Evolutionary conservation across 805 yeast genomes (phyloP).

Genomic region (Candida railenensis): DNA sequence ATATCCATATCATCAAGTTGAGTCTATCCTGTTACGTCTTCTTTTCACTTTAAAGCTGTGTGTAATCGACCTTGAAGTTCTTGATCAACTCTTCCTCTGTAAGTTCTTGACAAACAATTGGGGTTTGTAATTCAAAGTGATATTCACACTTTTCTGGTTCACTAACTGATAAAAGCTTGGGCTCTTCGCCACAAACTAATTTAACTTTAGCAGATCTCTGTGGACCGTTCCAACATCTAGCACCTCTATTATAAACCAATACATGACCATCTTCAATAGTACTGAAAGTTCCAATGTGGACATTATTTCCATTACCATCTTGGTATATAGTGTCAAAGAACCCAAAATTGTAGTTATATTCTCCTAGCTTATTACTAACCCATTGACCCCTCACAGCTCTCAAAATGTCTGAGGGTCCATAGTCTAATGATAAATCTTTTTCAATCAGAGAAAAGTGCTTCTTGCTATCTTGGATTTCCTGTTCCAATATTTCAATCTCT

Average conservation of each 20-base stretch:
- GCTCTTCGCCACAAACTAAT: slow-evolving; percentile 63
- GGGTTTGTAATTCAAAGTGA: slow-evolving; percentile 46
- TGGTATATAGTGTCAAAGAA: slow-evolving; percentile 59
- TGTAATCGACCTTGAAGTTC: slow-evolving; percentile 26
- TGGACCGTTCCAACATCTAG: slow-evolving; percentile 95
- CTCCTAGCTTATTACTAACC: slow-evolving; percentile 56
- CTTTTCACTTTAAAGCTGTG: slow-evolving; percentile 12
- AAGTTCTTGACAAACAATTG: slow-evolving; percentile 42
- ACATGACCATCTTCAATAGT: slow-evolving; percentile 24
- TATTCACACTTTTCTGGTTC: slow-evolving; percentile 93
- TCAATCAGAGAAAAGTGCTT: slow-evolving; percentile 12
- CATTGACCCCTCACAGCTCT: slow-evolving; percentile 54
- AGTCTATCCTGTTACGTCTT: not conserved
- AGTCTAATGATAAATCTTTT: slow-evolving; percentile 27
- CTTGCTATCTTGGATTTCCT: slow-evolving; percentile 13
- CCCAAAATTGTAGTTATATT: slow-evolving; percentile 66
- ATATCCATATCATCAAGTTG: not conserved
- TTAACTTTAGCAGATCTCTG: slow-evolving; percentile 64
- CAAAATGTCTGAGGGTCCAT: slow-evolving; percentile 66
- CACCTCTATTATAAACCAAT: slow-evolving; percentile 58
- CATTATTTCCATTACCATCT: slow-evolving; percentile 45
- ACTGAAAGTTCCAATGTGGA: slow-evolving; percentile 50
- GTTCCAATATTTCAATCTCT: slow-evolving; percentile 16
- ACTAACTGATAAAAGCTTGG: slow-evolving; percentile 59
- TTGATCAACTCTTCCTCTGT: slow-evolving; percentile 25